Percentiles rank a stretch among this genome's conserved stretches.
Conservation (phyloP, 176 grass and related monocot species). For the Oryza nivara region DNA sequence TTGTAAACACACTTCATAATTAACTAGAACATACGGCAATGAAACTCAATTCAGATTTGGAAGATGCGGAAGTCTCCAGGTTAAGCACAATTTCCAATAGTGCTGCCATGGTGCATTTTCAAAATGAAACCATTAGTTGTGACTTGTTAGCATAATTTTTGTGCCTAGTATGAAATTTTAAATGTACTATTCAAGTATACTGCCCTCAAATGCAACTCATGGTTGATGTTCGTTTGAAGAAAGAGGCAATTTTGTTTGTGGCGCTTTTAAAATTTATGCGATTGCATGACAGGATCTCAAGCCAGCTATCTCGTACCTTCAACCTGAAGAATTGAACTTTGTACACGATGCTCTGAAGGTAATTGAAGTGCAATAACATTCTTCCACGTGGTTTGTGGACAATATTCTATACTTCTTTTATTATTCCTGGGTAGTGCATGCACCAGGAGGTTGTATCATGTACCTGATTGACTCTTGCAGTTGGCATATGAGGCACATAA, state of each 20-base stretch:
- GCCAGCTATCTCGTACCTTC: slow-evolving; percentile 87
- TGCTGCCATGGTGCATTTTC: not conserved
- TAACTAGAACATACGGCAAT: not conserved
- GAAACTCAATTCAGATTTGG: not conserved
- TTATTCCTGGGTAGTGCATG: slow-evolving; percentile 16
- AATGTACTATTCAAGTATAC: slow-evolving; percentile 14
- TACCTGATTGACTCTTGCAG: slow-evolving; percentile 56
- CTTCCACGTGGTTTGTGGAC: slow-evolving; percentile 19
- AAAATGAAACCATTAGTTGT: not conserved
- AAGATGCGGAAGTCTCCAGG: slow-evolving; percentile 1
- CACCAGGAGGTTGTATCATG: slow-evolving; percentile 17
- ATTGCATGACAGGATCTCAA: slow-evolving; percentile 74
- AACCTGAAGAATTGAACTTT: slow-evolving; percentile 77
- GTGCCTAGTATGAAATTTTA: not conserved
- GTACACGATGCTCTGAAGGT: slow-evolving; percentile 92
- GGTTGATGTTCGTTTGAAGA: slow-evolving; percentile 5
- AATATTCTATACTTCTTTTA: not conserved
- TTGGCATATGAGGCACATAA: slow-evolving; percentile 93
- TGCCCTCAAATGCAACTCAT: not conserved
- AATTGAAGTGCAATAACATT: slow-evolving; percentile 33
- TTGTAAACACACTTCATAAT: slow-evolving; percentile 13
- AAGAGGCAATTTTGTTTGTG: slow-evolving; percentile 33
- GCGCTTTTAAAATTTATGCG: slow-evolving; percentile 26
- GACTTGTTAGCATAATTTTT: not conserved
- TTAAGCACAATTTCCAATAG: slow-evolving; percentile 7